A percentile compares a stretch with the other conserved stretches of the same genome.
Conservation (phyloP, 1,284 basidiomycete genomes). For the Meira miltonrushii region DNA sequence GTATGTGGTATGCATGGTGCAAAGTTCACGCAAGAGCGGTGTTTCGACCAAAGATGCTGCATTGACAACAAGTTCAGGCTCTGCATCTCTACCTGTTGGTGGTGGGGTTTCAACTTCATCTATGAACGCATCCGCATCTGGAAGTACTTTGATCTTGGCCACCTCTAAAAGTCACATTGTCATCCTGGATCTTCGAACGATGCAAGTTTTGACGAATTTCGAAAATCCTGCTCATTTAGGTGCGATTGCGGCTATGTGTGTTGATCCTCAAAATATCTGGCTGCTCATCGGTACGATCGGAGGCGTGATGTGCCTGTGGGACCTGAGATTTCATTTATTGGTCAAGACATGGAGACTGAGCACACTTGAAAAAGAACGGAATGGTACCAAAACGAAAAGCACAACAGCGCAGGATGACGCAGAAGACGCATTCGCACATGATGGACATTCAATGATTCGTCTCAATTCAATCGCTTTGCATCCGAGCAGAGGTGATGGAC, state of each 20-base stretch:
- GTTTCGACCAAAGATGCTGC: conserved; percentile 3
- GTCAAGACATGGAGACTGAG: conserved; percentile 79
- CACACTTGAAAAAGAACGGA: conserved; percentile 38
- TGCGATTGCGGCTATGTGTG: conserved; percentile 74
- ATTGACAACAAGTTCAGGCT: neutral
- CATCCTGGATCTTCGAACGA: conserved; percentile 78
- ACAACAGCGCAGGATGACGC: neutral
- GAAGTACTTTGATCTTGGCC: conserved; percentile 64
- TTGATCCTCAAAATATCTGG: conserved; percentile 73
- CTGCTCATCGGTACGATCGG: conserved; percentile 76
- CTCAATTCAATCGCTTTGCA: conserved; percentile 72
- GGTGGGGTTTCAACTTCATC: neutral
- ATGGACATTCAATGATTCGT: conserved; percentile 40
- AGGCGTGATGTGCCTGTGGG: conserved; percentile 83
- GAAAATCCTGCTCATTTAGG: conserved; percentile 80
- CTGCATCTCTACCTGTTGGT: neutral
- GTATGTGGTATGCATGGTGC: conserved; percentile 47
- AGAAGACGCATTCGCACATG: neutral
- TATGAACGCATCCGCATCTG: conserved; percentile 10
- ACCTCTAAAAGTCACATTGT: conserved; percentile 74
- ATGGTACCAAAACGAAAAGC: neutral
- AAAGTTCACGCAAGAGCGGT: conserved; percentile 17
- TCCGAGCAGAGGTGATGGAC: conserved; percentile 68
- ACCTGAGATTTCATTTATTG: conserved; percentile 83
- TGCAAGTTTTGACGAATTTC: conserved; percentile 70